Percentiles rank a stretch among this genome's conserved stretches.
Evolutionary conservation across 169 alveolate genomes (phyloP).

Genomic region (Perkinsus chesapeaki): DNA sequence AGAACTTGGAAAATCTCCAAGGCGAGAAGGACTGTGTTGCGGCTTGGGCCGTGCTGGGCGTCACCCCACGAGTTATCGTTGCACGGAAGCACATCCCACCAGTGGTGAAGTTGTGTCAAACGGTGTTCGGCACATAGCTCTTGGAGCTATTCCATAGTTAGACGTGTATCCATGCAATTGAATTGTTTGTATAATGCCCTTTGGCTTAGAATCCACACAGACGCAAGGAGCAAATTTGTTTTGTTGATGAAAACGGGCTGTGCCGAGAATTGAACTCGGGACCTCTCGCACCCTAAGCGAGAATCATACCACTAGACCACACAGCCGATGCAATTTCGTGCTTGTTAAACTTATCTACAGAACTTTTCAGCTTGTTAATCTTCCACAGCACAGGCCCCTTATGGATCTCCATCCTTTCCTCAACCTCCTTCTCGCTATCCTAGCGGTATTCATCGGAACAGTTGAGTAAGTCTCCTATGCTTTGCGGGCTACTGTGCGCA

Average conservation of each 20-base stretch:
- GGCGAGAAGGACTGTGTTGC: background rate
- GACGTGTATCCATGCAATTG: no score
- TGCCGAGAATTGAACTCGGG: slow-evolving; percentile 96
- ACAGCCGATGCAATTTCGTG: background rate
- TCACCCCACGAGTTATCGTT: background rate
- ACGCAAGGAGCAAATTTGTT: background rate
- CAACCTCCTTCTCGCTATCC: background rate
- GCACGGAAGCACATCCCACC: background rate
- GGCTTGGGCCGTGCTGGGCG: background rate
- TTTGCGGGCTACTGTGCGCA: background rate
- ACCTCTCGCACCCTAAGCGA: slow-evolving; percentile 96
- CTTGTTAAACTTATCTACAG: no score
- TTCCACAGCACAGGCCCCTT: no score
- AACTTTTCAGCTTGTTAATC: no score
- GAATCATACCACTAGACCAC: slow-evolving; percentile 92
- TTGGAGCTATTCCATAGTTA: no score
- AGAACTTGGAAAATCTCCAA: background rate
- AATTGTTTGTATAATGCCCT: no score
- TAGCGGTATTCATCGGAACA: background rate
- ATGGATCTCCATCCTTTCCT: background rate
- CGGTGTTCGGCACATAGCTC: background rate
- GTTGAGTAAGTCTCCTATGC: background rate
- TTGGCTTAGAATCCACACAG: no score
- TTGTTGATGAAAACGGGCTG: slow-evolving; percentile 47
- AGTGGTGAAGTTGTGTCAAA: background rate